Evolutionary conservation across 371 early-diverging fungal species (phyloP), one percentile per base, ranked within the genome.

Genomic region (Nosema muscidifuracis): DNA sequence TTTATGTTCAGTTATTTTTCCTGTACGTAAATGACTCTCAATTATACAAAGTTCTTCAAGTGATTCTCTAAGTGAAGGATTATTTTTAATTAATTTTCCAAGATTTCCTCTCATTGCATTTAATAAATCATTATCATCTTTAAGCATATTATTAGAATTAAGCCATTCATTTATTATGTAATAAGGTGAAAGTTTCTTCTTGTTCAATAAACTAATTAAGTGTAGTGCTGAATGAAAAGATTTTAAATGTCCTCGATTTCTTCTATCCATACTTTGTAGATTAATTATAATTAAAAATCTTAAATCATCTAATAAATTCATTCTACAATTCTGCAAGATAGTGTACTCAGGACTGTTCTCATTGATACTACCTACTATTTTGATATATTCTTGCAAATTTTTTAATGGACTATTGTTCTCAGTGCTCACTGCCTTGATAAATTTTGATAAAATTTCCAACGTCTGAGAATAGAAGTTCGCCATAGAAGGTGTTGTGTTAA

Each of bases 111-210:
- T 42, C 13, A 71, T 34, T 2, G 61, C 60, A 63, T 69, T 36
- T 30, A 34, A 3, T 47, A 65, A 53, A 24, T 62, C 22, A 33
- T 68, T 44, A 36, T 28, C 53, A 20, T 63, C 61, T 15, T 44
- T n/a, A 7, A 68, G 10, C 18, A 6, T 55, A 36, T 38, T 60
- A 61, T 75, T 75, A 7, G 66, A 53, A 63, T 68, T 75, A 33
- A 75, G 34, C 51, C 76, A 75, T 22, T 33, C 34, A 60, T 65
- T 75, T 1, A 75, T 1, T 42, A 74, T 70, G 3, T 70, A 18
- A 64, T 13, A 56, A 24, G 28, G 28, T 24, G 30, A 28, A 6
- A 31, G 13, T 31, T 30, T 56, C 12, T 31, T 30, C 3, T 56
- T 56, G 12, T 30, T 24, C 24, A 30, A 7, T 9, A 56, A 18